phyloP scores from a whole-genome alignment of 164 flowering plant species.

The Platanus orientalis region DNA sequence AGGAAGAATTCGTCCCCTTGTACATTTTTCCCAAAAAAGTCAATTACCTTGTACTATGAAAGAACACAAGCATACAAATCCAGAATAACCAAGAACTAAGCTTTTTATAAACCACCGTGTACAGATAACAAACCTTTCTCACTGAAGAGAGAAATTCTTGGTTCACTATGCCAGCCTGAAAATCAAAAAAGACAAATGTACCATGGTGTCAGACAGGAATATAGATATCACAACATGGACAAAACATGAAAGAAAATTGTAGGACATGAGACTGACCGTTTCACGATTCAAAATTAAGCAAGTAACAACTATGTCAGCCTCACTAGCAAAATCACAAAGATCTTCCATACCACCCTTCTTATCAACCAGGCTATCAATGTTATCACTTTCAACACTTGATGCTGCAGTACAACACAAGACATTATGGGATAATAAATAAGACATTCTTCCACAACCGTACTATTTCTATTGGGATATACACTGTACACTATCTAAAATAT shows the following conservation, averaged over 20 bases:
- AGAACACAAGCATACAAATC: no score
- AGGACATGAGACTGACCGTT: constrained; percentile 53
- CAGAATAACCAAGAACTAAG: no score
- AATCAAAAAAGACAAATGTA: constrained; percentile 5
- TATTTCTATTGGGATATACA: no score
- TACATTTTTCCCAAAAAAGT: no score
- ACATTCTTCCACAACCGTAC: not conserved
- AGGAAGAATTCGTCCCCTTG: no score
- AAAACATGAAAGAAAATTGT: not conserved
- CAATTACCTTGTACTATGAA: no score
- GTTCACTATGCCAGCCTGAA: constrained; percentile 77
- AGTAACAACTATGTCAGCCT: constrained; percentile 74
- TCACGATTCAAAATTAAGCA: constrained; percentile 66
- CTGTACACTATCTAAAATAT: no score
- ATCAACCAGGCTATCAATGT: constrained; percentile 52
- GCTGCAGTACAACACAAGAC: constrained; percentile 18
- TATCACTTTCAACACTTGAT: constrained; percentile 19
- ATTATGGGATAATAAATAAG: constrained; percentile 10
- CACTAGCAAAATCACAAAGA: constrained; percentile 56
- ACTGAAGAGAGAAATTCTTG: constrained; percentile 70
- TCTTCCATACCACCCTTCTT: constrained; percentile 70
- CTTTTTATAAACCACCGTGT: no score
- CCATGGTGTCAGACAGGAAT: constrained; percentile 8
- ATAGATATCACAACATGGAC: not conserved
- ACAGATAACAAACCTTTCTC: constrained; percentile 64